phyloP scores from a whole-genome alignment of 805 yeast genomes.

The Starmera caribaea region DNA sequence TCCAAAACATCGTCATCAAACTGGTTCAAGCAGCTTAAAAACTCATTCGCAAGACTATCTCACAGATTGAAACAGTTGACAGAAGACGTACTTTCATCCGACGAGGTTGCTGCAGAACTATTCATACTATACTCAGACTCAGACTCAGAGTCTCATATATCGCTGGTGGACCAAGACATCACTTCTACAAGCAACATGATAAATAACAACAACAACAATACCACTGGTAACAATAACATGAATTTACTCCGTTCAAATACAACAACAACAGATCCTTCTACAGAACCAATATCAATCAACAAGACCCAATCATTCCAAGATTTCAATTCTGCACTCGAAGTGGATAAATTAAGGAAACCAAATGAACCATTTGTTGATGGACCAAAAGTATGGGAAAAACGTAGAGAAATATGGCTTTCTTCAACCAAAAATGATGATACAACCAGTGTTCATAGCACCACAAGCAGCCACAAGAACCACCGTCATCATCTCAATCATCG shows the following conservation, averaged over 20 bases:
- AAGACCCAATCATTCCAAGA: constrained; percentile 14
- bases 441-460: too few species aligned
- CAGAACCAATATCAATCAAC: constrained; percentile 2
- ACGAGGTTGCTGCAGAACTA: constrained; percentile 40
- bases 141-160: constrained; percentile 11
- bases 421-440: constrained; percentile 14
- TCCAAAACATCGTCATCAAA: constrained; percentile 1
- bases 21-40: constrained; percentile 14
- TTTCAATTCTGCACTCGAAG: constrained; percentile 24
- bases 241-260: constrained; percentile 1
- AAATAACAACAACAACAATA: neutral
- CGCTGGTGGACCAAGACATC: constrained; percentile 17
- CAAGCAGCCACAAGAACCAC: constrained; percentile 9
- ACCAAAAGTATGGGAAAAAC: constrained; percentile 55
- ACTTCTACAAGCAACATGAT: constrained; percentile 1
- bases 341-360: constrained; percentile 12
- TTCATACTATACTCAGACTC: constrained; percentile 33
- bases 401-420: constrained; percentile 59
- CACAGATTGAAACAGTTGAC: constrained; percentile 31
- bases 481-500: too few species aligned
- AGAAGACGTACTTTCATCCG: constrained; percentile 38
- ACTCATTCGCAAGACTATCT: constrained; percentile 29
- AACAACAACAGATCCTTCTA: constrained; percentile 10
- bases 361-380: constrained; percentile 39
- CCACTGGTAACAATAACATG: neutral